Evolutionary conservation across 345 rosid species (phyloP), one percentile per base, ranked within the genome.

Genomic region (Odontarrhena argentea): DNA sequence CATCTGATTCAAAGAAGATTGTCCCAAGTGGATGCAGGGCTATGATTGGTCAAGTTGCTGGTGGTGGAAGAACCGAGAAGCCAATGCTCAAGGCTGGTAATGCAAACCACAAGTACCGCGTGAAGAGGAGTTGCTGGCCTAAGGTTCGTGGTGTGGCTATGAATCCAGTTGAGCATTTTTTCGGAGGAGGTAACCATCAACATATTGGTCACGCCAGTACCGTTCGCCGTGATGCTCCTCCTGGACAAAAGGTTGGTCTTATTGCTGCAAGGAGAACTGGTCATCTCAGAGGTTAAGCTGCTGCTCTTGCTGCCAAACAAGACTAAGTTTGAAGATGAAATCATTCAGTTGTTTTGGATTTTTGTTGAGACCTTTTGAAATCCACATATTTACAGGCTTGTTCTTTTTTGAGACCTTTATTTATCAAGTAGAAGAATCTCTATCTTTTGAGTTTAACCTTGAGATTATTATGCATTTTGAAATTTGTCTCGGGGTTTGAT

Each of bases 111-210:
- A 86, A 86, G 71, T 86, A 34, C 74, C 65, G 74, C 4, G 88
- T 78, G 35, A 86, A 86, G 85, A 84, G 91, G 72, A 86, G 84
- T 79, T 82, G 85, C 75, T 86, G 91, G 88, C 88, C 88, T 6
- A 60, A 57, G 78, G 91, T 86, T 0, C 84, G 91, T 60, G 91
- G 91, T 80, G 91, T 86, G 38, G 91, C 91, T 3, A 86, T 86
- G 91, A 86, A 84, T 51, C 88, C 91, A 15, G 91, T 86, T 2
- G 91, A 86, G 63, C 91, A 86, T 84, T 88, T 88, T 15, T 88
- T 84, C 5, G 91, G 91, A 45, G 91, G 91, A 60, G 88, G 91
- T 71, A 86, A 84, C 86, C 89, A 87, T 70, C n/a, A n/a, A n/a
- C n/a, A n/a, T 35, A 87, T 87, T 59, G 93, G 93, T 60, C 85